A percentile compares a stretch with the other conserved stretches of the same genome.
Evolutionary conservation across 2,329 filamentous ascomycete species (phyloP).

Genomic region (Botryotinia narcissicola): DNA sequence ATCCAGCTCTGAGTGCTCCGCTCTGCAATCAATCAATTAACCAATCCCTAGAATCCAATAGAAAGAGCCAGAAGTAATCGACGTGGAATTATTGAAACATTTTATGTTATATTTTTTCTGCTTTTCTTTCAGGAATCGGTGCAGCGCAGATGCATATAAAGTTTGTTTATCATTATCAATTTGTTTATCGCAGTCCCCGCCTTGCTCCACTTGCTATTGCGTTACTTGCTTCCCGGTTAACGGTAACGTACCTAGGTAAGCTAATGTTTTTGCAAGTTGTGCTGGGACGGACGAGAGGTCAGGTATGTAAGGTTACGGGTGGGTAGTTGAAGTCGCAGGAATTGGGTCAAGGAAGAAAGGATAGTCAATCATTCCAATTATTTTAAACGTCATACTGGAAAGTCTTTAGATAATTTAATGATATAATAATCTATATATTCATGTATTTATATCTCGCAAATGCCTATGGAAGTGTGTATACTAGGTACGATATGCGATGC

Average conservation of each 20-base stretch:
- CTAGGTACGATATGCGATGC: not conserved
- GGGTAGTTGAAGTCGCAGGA: not conserved
- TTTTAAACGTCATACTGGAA: not conserved
- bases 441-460: not conserved
- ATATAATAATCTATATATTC: not conserved
- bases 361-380: not conserved
- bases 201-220: not conserved
- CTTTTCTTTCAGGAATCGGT: not conserved
- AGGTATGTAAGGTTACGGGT: not conserved
- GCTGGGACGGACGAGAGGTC: not conserved
- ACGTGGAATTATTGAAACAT: not conserved
- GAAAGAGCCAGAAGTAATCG: not conserved
- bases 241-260: not conserved
- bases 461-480: not conserved
- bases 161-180: slow-evolving; percentile 1
- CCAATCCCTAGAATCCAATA: not conserved
- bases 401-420: not conserved
- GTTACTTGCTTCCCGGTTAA: not conserved
- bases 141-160: not conserved
- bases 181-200: not conserved
- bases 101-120: not conserved
- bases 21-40: not conserved
- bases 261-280: not conserved
- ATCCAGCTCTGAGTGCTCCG: not conserved
- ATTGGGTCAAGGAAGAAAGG: not conserved